Base-by-base conservation (phyloP, 805 yeast genomes). In the Alloascoidea hylecoeti region DNA sequence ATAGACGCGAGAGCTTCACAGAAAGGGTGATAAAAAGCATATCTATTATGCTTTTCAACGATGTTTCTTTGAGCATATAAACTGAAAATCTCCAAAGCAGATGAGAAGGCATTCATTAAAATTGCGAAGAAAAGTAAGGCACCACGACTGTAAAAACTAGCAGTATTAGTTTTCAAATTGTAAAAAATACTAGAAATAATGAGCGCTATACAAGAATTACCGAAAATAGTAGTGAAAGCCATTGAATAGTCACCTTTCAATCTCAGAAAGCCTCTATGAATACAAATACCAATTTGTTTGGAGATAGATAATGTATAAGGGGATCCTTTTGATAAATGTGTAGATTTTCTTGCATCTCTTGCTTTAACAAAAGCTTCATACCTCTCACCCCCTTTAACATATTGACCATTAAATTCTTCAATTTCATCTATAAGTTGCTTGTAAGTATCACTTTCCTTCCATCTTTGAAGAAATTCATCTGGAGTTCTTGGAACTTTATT, bases 1-100 rank as follows among this genome's bases (percentile, higher is more conserved):
- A 76, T 63, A 2, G 76, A 68, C 0, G 81, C 76, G 34, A 77
- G 47, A 0, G 83, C 79, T 47, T 77, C 78, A 3, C 83, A 77
- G 38, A 73, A 59, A 9, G 80, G 78, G 43, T 68, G 75, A 45
- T 75, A 75, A 32, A 75, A 50, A 1, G 77, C 73, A 46, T 66
- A 74, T 17, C 64, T 63, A 44, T 67, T 66, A 44, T 75, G 82
- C 49, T 75, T 75, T 45, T 70, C 75, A 30, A 72, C 68, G 42
- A 75, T 64, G 15, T 72, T 66, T 48, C 81, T 64, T 19, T 66
- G 63, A 41, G 61, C 69, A 44, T 53, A 68, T 18, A 60, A 50
- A 17, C 58, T 42, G 37, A 63, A 52, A 41, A 68, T 63, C 47
- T 68, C 73, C 41, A 66, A 51, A 34, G 68, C 46, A 18, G 69